phyloP scores from a whole-genome alignment of 768 basidiomycete species.

The Cystofilobasidium macerans region DNA sequence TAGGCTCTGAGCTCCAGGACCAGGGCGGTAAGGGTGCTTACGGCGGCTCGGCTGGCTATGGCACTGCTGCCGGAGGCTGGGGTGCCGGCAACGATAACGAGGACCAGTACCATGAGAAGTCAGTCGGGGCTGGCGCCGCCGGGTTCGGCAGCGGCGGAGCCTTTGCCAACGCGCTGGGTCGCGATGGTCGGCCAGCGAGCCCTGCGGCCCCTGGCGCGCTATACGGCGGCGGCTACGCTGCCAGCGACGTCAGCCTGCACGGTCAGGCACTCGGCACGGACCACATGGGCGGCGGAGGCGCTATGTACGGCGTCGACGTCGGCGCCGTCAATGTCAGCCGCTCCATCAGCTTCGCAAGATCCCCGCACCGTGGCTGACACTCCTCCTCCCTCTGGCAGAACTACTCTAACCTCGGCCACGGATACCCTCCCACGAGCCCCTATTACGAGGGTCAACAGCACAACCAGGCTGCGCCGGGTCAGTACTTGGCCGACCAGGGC shows the following conservation, averaged over 20 bases:
- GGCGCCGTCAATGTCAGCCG: background rate
- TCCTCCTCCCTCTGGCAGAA: background rate
- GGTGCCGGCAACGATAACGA: background rate
- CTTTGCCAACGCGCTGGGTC: constrained; percentile 19
- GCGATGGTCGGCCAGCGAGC: constrained; percentile 7
- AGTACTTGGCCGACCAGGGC: background rate
- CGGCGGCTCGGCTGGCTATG: background rate
- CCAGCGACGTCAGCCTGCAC: constrained; percentile 17
- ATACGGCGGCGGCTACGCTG: constrained; percentile 14
- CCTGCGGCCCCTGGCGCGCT: background rate
- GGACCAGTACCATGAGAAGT: background rate
- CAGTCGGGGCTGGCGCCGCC: constrained; percentile 1
- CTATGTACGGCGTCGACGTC: constrained; percentile 4
- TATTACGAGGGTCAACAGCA: background rate
- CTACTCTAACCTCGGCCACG: background rate
- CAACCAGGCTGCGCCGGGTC: background rate
- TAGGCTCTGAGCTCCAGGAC: background rate
- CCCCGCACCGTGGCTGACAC: background rate
- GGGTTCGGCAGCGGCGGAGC: constrained; percentile 8
- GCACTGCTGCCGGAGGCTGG: background rate
- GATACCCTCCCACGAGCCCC: background rate
- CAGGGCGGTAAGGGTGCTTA: background rate
- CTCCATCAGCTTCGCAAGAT: background rate
- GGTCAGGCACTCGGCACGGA: constrained; percentile 11
- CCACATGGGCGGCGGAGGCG: background rate